Evolutionary conservation across 1,284 basidiomycete genomes (phyloP), one percentile per base, ranked within the genome.

Genomic region (Cutaneotrichosporon cyanovorans): DNA sequence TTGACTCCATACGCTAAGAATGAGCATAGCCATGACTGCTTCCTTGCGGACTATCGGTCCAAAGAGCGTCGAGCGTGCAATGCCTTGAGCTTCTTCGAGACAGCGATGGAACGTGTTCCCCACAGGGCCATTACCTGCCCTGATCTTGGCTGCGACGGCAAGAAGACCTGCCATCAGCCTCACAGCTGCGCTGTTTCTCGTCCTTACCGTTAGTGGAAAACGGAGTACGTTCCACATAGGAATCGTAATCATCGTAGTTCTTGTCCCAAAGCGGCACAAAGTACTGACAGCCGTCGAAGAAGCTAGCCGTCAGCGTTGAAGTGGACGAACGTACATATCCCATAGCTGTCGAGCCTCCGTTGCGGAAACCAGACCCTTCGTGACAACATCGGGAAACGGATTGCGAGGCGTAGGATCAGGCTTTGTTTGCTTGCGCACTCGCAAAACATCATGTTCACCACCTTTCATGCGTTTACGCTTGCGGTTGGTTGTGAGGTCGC

Each of bases 241-340:
- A 82, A 66, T 92, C 89, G 73, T 87, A 91, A 2, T 85, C 87
- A 75, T 95, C 89, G 69, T 88, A 91, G 48, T 77, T 76, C 23
- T 86, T 84, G 72, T 92, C 88, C 75, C 90, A 92, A 42, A 92
- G 77, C 34, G 89, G 89, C 51, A 93, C 89, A 75, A 93, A 93
- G 65, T 92, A 80, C 74, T 93, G 86, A 71, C 89, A 93, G 45
- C 90, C 90, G 46, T 85, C 83, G 75, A 93, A 93, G 77, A 95
- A 95, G 61, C 87, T 91, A 73, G 39, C n/a, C 48, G 42, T 28
- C 4, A 37, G 37, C 19, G 11, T n/a, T 16, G 35, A 25, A 12
- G 4, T 4, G 18, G 20, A 16, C 59, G 85, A 35, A 76, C 79
- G 46, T 55, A 89, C 85, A 89, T 84, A 64, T 81, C 78, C 73